These are phyloP conservation scores for Rhizopogon vulgaris DNA, from an alignment of 768 basidiomycete species.

Conservation along the genomic window DNA sequence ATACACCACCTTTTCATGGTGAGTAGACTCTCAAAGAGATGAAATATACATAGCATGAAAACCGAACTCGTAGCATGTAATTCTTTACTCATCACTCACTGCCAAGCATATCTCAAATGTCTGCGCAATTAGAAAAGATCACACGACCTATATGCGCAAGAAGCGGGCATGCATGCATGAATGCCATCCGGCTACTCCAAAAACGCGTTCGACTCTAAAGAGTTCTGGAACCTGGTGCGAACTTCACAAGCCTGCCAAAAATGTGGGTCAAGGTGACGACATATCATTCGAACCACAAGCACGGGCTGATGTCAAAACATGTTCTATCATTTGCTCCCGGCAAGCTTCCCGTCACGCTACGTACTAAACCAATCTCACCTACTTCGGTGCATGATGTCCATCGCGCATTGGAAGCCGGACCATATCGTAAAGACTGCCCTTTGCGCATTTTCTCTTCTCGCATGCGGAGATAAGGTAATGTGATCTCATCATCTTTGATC, in stretches of 20 bases:
- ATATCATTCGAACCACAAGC: background rate
- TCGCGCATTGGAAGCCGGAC: background rate
- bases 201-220: background rate
- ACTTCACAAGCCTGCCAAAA: background rate
- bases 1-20: too few species aligned
- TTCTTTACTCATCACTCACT: too few species aligned
- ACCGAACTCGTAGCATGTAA: background rate
- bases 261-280: background rate
- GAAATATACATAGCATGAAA: background rate
- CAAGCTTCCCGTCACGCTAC: background rate
- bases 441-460: background rate
- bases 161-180: background rate
- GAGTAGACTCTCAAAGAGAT: background rate
- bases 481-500: constrained; percentile 5
- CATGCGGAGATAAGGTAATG: constrained; percentile 22
- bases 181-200: background rate
- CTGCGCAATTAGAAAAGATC: background rate
- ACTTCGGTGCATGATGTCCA: background rate
- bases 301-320: background rate
- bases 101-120: too few species aligned
- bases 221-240: background rate
- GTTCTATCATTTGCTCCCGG: constrained; percentile 1
- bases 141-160: background rate
- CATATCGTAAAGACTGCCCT: constrained; percentile 16
- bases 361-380: constrained; percentile 5